These are phyloP conservation scores for Naganishia sp. DNA, from an alignment of 1,284 basidiomycete genomes.

Conservation along the genomic window DNA sequence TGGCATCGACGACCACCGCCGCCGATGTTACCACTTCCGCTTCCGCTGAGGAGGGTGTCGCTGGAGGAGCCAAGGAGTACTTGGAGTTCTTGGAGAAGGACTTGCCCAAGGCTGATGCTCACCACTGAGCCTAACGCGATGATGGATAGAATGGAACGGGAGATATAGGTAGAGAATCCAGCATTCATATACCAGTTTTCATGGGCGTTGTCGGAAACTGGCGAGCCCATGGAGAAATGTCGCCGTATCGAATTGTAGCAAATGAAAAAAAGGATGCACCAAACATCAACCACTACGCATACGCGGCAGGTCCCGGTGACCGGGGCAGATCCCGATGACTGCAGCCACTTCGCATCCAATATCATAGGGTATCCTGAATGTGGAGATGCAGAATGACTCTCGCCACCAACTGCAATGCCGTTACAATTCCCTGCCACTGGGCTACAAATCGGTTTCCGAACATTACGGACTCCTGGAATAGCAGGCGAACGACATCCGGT, in stretches of 20 bases:
- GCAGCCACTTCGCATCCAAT: background rate
- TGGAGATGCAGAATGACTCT: slow-evolving; percentile 14
- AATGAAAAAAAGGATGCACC: slow-evolving; percentile 1
- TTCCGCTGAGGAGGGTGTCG: slow-evolving; percentile 51
- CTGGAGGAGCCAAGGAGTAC: slow-evolving; percentile 63
- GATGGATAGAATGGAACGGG: slow-evolving; percentile 5
- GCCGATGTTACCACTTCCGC: slow-evolving; percentile 42
- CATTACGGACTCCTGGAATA: slow-evolving; percentile 19
- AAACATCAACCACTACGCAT: background rate
- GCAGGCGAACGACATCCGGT: background rate
- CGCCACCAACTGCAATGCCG: slow-evolving; percentile 17
- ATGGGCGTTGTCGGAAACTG: background rate
- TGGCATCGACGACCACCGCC: slow-evolving; percentile 51
- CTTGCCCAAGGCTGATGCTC: slow-evolving; percentile 61
- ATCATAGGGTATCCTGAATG: background rate
- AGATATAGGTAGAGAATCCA: slow-evolving; percentile 6
- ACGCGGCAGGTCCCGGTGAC: background rate
- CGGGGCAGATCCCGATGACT: too few species aligned
- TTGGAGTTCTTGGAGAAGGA: slow-evolving; percentile 58
- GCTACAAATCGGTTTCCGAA: slow-evolving; percentile 29
- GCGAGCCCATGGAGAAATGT: background rate
- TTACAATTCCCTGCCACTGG: slow-evolving; percentile 21
- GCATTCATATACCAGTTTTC: slow-evolving; percentile 12
- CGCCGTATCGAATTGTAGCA: background rate
- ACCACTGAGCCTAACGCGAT: slow-evolving; percentile 52